phyloP scores from a whole-genome alignment of 257 asterid genomes.

The Solanum rostratum region DNA sequence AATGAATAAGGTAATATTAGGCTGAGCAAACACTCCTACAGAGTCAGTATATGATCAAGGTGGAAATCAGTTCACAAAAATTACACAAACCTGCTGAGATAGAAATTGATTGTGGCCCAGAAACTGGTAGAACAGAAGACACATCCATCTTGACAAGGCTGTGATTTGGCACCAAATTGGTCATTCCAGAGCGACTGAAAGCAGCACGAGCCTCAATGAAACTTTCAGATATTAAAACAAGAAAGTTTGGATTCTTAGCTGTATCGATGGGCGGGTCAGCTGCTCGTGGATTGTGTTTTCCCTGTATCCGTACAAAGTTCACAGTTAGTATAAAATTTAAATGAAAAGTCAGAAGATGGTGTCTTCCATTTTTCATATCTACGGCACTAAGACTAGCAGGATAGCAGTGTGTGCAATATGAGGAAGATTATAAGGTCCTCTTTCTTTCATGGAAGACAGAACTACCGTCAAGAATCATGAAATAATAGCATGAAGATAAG shows the following conservation, averaged over 20 bases:
- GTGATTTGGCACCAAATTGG: conserved; percentile 50
- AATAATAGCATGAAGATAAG: not conserved
- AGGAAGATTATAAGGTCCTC: not conserved
- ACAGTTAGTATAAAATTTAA: not conserved
- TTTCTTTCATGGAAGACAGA: not conserved
- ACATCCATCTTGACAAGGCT: conserved; percentile 72
- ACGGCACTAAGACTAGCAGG: not conserved
- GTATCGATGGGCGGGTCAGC: conserved; percentile 60
- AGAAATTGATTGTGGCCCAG: conserved; percentile 50
- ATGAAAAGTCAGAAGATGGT: not conserved
- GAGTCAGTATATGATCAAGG: not conserved
- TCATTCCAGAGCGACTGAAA: conserved; percentile 57
- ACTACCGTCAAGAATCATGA: not conserved
- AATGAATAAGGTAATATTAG: not conserved
- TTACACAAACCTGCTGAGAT: conserved; percentile 49
- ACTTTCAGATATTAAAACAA: conserved; percentile 77
- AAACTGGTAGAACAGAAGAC: conserved; percentile 43
- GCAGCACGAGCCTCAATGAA: conserved; percentile 78
- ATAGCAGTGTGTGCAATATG: not conserved
- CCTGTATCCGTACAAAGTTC: conserved; percentile 33
- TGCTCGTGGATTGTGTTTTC: conserved; percentile 65
- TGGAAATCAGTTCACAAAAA: not conserved
- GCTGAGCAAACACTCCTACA: not conserved
- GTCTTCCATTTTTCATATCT: not conserved
- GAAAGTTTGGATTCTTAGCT: conserved; percentile 75